phyloP scores from a whole-genome alignment of 345 rosid species.

The Barbarea vulgaris region DNA sequence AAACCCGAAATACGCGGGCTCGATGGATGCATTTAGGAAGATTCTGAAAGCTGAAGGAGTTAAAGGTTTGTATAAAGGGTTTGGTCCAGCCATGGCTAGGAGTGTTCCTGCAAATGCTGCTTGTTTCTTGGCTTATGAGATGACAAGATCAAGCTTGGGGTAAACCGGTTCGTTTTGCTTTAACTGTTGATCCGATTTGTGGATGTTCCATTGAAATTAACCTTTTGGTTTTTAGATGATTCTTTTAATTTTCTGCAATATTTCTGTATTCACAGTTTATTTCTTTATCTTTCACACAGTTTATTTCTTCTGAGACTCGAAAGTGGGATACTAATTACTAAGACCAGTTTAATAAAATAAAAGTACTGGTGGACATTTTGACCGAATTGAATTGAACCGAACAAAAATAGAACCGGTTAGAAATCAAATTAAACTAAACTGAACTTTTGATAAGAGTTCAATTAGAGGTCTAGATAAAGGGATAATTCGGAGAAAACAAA shows the following conservation, averaged over 20 bases:
- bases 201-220: constrained; percentile 22
- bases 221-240: constrained; percentile 21
- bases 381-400: background rate
- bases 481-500: too few species aligned
- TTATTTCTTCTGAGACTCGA: background rate
- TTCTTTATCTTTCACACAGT: background rate
- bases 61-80: constrained; percentile 95
- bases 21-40: constrained; percentile 71
- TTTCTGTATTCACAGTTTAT: background rate
- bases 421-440: background rate
- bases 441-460: background rate
- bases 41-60: constrained; percentile 77
- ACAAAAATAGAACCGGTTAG: background rate
- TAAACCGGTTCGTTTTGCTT: constrained; percentile 36
- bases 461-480: background rate
- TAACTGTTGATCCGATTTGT: constrained; percentile 23
- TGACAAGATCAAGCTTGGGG: constrained; percentile 81
- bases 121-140: constrained; percentile 91
- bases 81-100: constrained; percentile 93
- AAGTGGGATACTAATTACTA: background rate
- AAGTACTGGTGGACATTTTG: background rate
- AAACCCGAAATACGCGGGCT: constrained; percentile 77
- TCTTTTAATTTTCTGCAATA: constrained; percentile 13
- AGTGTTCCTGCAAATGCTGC: constrained; percentile 99
- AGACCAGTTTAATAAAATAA: background rate